Base-by-base conservation (phyloP, 225 moss, liverwort and hornwort species). In the Physcomitrium patens region DNA sequence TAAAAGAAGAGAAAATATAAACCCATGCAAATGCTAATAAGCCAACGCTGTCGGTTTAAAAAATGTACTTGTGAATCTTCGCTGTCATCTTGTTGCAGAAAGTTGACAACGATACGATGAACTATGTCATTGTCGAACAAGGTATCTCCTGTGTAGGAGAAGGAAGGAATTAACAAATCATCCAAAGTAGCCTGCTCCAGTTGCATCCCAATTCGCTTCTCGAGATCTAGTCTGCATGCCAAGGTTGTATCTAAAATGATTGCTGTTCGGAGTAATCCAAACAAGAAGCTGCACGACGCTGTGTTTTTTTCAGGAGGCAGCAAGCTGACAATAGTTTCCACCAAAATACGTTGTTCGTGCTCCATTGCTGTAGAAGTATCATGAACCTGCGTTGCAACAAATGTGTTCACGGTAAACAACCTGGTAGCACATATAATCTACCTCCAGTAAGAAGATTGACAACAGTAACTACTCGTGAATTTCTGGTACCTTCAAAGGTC, bases 121-220 rank as follows among this genome's bases (percentile, higher is more conserved):
- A 99, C 93, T 55, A 99, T 99, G 54, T 99, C 99, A 74, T 93
- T 95, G 50, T 99, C 99, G 74, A 99, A 99, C 46, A 99, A 88
- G n/a, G 99, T 99, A 48, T 99, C 95, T 17, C 95, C 99, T 12
- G 93, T 99, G 76, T 95, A 99, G 0, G 95, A 99, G 67, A 95
- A 99, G 18, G 99, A 99, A 18, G 99, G 99, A n/a, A 99, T 99
- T 10, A 99, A 69, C 50, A 99, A 79, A 74, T 99, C 97, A 78
- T 99, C 95, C 76, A 97, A 51, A 31, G 94, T 97, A 13, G 97
- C 94, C 75, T 94, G 97, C 84, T 97, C 94, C 67, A 97, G 81
- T 77, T 94, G 97, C 84, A 93, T 91, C 20, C 94, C 97, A 64
- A 99, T 99, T 71, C 97, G 86, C 76, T 87, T 89, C 81, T 99